These are phyloP conservation scores for Cicer yamashitae DNA, from an alignment of 306 rosid genomes.

Conservation along the genomic window DNA sequence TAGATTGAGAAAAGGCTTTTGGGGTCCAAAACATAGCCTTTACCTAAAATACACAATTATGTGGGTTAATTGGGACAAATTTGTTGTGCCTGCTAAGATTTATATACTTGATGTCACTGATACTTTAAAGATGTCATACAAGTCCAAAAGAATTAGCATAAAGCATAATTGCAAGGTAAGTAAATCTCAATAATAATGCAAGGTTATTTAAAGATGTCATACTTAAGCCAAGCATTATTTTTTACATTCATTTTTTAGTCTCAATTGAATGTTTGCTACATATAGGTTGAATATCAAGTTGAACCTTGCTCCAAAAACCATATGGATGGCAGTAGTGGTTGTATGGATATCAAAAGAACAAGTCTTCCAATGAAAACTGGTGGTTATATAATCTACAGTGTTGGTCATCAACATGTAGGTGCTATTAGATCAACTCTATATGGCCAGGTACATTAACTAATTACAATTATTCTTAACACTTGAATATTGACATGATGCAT, in stretches of 20 bases:
- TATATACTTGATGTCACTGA: slow-evolving; percentile 74
- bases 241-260: no score
- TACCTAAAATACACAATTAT: slow-evolving; percentile 68
- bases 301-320: slow-evolving; percentile 51
- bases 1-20: slow-evolving; percentile 52
- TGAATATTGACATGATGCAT: background rate
- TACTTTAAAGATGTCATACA: slow-evolving; percentile 37
- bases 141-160: slow-evolving; percentile 29
- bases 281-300: slow-evolving; percentile 67
- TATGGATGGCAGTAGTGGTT: slow-evolving; percentile 33
- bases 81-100: slow-evolving; percentile 61
- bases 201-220: no score
- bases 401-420: slow-evolving; percentile 75
- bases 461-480: background rate
- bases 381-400: slow-evolving; percentile 72
- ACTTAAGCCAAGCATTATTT: no score
- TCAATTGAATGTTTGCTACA: background rate
- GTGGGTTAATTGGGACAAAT: slow-evolving; percentile 72
- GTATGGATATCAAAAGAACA: slow-evolving; percentile 49
- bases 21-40: slow-evolving; percentile 55
- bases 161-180: slow-evolving; percentile 65
- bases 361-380: slow-evolving; percentile 51
- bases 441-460: slow-evolving; percentile 52
- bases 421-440: slow-evolving; percentile 62
- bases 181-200: background rate